A percentile compares a stretch with the other conserved stretches of the same genome.
phyloP scores from a whole-genome alignment of 257 asterid genomes.

The Nicotiana benthamiana region DNA sequence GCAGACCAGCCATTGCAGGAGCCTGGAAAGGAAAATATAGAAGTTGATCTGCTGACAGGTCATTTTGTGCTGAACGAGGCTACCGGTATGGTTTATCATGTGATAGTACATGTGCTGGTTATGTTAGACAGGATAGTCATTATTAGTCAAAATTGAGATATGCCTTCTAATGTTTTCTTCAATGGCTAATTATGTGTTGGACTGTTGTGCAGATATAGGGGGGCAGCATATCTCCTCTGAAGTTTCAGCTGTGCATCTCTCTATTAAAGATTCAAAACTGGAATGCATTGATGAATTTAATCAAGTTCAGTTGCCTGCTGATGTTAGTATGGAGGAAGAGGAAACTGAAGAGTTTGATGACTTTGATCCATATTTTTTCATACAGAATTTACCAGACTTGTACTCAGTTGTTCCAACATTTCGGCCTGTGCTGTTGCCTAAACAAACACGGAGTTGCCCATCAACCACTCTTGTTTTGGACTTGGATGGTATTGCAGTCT shows the following conservation, averaged over 20 bases:
- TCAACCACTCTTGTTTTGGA: conserved; percentile 85
- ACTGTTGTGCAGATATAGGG: conserved; percentile 37
- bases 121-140: not conserved
- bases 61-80: conserved; percentile 17
- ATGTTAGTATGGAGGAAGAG: conserved; percentile 51
- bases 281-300: conserved; percentile 79
- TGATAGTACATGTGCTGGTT: conserved; percentile 21
- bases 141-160: not conserved
- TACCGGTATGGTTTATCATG: conserved; percentile 3
- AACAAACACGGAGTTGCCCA: conserved; percentile 96
- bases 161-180: conserved; percentile 3
- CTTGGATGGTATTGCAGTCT: conserved; percentile 67
- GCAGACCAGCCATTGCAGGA: conserved; percentile 47
- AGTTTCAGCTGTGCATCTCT: conserved; percentile 55
- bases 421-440: conserved; percentile 77
- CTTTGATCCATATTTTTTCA: conserved; percentile 84
- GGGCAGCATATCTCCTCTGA: conserved; percentile 49
- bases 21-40: conserved; percentile 39
- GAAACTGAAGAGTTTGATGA: conserved; percentile 80
- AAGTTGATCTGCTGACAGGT: conserved; percentile 27
- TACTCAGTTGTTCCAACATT: conserved; percentile 74
- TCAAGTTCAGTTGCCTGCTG: conserved; percentile 60
- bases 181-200: conserved; percentile 12
- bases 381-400: conserved; percentile 80
- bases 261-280: conserved; percentile 61